Conservation (phyloP, 495 filamentous ascomycete species). For the Aspergillus kassunensis region DNA sequence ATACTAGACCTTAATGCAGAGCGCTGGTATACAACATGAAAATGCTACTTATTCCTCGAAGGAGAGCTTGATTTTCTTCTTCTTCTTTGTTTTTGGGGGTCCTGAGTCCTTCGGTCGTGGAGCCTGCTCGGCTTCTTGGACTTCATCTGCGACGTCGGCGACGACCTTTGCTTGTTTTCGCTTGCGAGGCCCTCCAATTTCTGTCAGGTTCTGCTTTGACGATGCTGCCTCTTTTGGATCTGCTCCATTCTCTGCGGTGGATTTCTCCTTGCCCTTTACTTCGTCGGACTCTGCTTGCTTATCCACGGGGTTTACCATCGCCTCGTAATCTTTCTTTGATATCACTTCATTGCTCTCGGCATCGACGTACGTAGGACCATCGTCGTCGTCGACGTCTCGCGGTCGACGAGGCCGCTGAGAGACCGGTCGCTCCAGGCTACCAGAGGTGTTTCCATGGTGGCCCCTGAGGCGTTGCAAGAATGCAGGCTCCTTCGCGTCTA, state of each 20-base stretch:
- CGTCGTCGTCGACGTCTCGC: constrained; percentile 37
- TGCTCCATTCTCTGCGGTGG: constrained; percentile 8
- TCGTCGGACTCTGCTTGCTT: constrained; percentile 11
- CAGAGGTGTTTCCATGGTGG: constrained; percentile 36
- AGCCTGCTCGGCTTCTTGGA: constrained; percentile 23
- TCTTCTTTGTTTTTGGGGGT: constrained; percentile 38
- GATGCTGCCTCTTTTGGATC: constrained; percentile 16
- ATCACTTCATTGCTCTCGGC: constrained; percentile 47
- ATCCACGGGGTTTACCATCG: constrained; percentile 27
- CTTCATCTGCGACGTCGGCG: constrained; percentile 32
- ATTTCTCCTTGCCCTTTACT: constrained; percentile 8
- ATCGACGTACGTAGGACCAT: constrained; percentile 47
- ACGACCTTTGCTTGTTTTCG: constrained; percentile 44
- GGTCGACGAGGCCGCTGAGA: constrained; percentile 35
- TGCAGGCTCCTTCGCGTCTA: constrained; percentile 46
- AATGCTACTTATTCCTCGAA: constrained; percentile 31
- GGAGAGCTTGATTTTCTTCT: constrained; percentile 47
- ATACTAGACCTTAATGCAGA: neutral
- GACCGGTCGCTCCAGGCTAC: constrained; percentile 40
- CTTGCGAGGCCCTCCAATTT: constrained; percentile 41
- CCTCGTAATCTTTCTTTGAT: constrained; percentile 46
- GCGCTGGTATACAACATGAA: neutral
- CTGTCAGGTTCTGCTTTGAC: constrained; percentile 37
- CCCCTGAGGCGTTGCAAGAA: constrained; percentile 45
- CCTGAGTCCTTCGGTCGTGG: constrained; percentile 21